Evolutionary conservation across 371 early-diverging fungal genomes (phyloP), one percentile per base, ranked within the genome.

Genomic region (Apophysomyces elegans): DNA sequence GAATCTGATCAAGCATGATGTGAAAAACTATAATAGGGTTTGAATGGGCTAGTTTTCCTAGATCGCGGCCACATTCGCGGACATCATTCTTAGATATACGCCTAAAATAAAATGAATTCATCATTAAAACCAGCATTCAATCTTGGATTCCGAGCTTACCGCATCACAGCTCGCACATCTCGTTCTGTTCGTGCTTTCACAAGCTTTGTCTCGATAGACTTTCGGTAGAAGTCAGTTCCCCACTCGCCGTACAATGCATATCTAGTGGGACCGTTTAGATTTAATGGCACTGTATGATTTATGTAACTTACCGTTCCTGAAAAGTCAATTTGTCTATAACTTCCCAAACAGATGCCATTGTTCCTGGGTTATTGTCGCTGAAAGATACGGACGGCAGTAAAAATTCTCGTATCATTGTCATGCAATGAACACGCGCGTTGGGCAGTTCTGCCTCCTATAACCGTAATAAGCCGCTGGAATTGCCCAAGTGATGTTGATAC

Each of bases 11-110:
- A 47, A 96, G 75, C 63, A 95, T 83, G 26, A 87, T 80, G 7
- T 81, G 81, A 67, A 95, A 93, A 0, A 93, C 92, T 32, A 94
- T 78, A 2, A 84, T 76, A 0, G 98, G 98, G 61, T 95, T 95
- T 0, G 91, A 83, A 63, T 95, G 95, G 5, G 90, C 86, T 26
- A 93, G 67, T 62, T 92, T 93, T 54, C 92, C 95, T 12, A 97
- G 84, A 70, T 86, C 87, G 14, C 96, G 88, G 7, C 95, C 95
- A 64, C 90, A 88, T 47, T 88, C 84, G 58, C 91, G 91, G 26
- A 89, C 88, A 56, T 89, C 93, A 62, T 95, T 95, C 65, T 90
- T 91, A 7, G 92, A 87, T 5, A 96, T 84, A 16, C 96, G 81
- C 7, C 79, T 70, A 63, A 11, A 32, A 7, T 4, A 50, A 12